These are phyloP conservation scores for Cubamyces lactineus DNA, from an alignment of 768 basidiomycete genomes.

Conservation along the genomic window DNA sequence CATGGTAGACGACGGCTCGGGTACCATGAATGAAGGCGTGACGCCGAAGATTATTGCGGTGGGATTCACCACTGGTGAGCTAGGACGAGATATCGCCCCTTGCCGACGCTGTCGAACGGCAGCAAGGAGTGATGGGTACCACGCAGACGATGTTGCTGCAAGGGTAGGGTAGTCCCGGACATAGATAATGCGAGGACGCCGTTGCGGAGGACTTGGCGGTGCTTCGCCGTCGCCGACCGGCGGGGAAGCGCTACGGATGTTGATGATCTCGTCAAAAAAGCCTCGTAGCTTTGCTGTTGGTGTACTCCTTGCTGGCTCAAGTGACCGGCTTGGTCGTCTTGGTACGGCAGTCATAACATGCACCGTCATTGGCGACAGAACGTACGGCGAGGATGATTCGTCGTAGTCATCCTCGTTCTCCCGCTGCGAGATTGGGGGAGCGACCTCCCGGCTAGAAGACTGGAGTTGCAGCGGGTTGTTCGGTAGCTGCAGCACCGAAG, in stretches of 20 bases:
- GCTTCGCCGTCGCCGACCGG: constrained; percentile 33
- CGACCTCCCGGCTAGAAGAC: constrained; percentile 34
- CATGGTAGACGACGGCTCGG: constrained; percentile 36
- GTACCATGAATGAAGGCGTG: constrained; percentile 72
- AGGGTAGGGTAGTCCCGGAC: constrained; percentile 82
- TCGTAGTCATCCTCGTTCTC: constrained; percentile 52
- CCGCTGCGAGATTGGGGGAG: constrained; percentile 33
- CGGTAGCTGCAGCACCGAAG: constrained; percentile 65
- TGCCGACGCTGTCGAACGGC: constrained; percentile 79
- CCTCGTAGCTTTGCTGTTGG: constrained; percentile 53
- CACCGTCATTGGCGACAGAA: constrained; percentile 50
- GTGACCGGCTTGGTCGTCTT: constrained; percentile 18
- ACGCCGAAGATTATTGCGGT: constrained; percentile 89
- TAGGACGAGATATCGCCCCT: constrained; percentile 60
- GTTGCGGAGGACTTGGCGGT: constrained; percentile 23
- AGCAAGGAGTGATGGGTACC: constrained; percentile 81
- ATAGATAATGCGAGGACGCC: constrained; percentile 75
- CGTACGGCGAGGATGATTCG: constrained; percentile 44
- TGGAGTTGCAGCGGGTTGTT: constrained; percentile 77
- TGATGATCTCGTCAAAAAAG: constrained; percentile 81
- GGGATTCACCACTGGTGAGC: constrained; percentile 66
- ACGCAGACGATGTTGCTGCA: constrained; percentile 66
- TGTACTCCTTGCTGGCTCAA: constrained; percentile 33
- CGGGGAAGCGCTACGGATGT: constrained; percentile 44
- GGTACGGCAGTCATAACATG: constrained; percentile 44